Base-by-base conservation (phyloP, 83 land plant genomes). In the Picea abies region DNA sequence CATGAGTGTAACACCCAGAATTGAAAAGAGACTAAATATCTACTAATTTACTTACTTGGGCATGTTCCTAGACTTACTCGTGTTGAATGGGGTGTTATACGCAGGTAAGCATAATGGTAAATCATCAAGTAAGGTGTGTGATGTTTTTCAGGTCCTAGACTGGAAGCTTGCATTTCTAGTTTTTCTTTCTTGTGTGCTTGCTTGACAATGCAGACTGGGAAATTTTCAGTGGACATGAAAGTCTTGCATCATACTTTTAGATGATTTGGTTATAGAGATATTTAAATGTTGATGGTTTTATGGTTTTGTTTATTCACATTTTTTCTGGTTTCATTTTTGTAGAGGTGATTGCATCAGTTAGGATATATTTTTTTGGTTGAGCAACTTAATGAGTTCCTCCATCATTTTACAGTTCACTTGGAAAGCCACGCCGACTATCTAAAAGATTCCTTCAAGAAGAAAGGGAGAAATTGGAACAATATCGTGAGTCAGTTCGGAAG, bases 11-110 rank as follows among this genome's bases (percentile, higher is more conserved):
- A n/a, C n/a, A n/a, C n/a, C n/a, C n/a, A n/a, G n/a, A n/a, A n/a
- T n/a, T n/a, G n/a, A n/a, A n/a, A n/a, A n/a, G n/a, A n/a, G n/a
- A n/a, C n/a, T n/a, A n/a, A n/a, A n/a, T n/a, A n/a, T n/a, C n/a
- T n/a, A n/a, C n/a, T n/a, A n/a, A n/a, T n/a, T n/a, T n/a, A n/a
- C n/a, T n/a, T n/a, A n/a, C n/a, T n/a, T 73, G 94, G 99, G 9
- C 94, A 92, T 82, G 85, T 95, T 80, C 94, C 96, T 68, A 95
- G 96, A 69, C 86, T 97, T 60, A 96, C 98, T 70, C 98, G 96
- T 84, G 92, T 88, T 66, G 98, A 97, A 86, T 97, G 99, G 99
- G 95, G 97, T 76, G 98, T 97, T 60, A 97, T 97, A 85, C 87
- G 98, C 72, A 93, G 98, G 99, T 97, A 61, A 78, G 39, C 56